Evolutionary conservation across 164 flowering plant species (phyloP).

Genomic region (Macadamia tetraphylla): DNA sequence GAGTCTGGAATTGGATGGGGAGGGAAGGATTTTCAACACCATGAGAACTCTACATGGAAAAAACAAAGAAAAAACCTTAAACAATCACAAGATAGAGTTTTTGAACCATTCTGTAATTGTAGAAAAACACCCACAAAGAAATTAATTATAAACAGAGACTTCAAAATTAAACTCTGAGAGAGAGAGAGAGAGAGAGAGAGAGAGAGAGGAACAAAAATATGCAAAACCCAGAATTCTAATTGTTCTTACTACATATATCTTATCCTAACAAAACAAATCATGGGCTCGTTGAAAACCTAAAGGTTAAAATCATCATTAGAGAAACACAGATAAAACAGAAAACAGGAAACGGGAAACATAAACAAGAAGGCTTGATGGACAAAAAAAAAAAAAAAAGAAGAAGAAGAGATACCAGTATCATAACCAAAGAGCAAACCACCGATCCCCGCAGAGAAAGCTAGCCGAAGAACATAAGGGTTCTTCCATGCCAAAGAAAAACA

Average conservation of each 20-base stretch:
- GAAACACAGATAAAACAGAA: not conserved
- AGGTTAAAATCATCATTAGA: not conserved
- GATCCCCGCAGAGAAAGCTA: slow-evolving; percentile 67
- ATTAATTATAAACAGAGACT: no score
- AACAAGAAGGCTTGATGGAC: not conserved
- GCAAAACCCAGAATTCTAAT: not conserved
- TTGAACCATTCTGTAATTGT: no score
- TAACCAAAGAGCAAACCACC: slow-evolving; percentile 72
- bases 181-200: no score
- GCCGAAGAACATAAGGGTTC: slow-evolving; percentile 64
- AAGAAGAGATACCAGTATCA: slow-evolving; percentile 43
- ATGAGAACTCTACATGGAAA: no score
- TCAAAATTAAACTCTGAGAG: no score
- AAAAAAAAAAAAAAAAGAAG: not conserved
- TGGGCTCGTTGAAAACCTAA: not conserved
- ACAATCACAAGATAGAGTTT: no score
- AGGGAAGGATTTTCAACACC: no score
- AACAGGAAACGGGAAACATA: not conserved
- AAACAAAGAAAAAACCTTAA: not conserved
- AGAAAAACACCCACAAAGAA: no score
- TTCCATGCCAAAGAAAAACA: slow-evolving; percentile 55
- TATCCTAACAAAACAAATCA: not conserved
- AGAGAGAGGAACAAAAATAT: not conserved
- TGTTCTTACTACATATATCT: not conserved
- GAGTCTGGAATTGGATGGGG: no score